A percentile compares a stretch with the other conserved stretches of the same genome.
These are phyloP conservation scores for Zizania palustris DNA, from an alignment of 202 grass and related monocot species.

Conservation along the genomic window DNA sequence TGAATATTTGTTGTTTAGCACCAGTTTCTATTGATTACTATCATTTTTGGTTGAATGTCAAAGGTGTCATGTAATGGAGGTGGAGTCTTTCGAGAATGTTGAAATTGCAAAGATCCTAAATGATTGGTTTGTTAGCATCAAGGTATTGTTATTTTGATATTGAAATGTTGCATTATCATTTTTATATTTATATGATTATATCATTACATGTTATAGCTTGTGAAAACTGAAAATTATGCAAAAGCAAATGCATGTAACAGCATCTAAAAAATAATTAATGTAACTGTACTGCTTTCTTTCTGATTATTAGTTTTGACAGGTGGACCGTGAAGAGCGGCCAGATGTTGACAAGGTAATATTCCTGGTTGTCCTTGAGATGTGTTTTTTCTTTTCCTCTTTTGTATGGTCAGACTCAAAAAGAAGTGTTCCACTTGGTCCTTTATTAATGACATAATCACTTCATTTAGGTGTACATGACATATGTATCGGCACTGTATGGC, in stretches of 20 bases:
- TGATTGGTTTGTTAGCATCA: constrained; percentile 98
- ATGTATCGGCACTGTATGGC: constrained; percentile 80
- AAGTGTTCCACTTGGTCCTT: not conserved
- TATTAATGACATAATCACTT: constrained; percentile 8
- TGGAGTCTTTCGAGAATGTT: constrained; percentile 90
- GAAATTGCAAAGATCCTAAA: constrained; percentile 86
- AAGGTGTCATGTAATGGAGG: constrained; percentile 98
- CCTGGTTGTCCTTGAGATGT: not conserved
- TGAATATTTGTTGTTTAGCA: constrained; percentile 5
- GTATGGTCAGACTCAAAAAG: not conserved
- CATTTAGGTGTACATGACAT: constrained; percentile 97
- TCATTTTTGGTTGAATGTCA: constrained; percentile 23
- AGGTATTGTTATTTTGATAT: constrained; percentile 49
- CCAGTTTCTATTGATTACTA: not conserved
- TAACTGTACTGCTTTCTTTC: constrained; percentile 44
- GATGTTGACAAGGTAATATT: constrained; percentile 95
- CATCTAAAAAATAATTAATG: not conserved
- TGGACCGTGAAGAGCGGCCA: constrained; percentile 88
- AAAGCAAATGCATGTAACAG: constrained; percentile 13
- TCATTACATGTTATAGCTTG: not conserved
- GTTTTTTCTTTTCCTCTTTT: constrained; percentile 8
- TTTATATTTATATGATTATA: not conserved
- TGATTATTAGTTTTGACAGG: constrained; percentile 75
- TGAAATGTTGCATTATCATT: not conserved
- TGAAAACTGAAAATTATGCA: constrained; percentile 8